Percentiles rank a stretch among this genome's conserved stretches.
phyloP scores from a whole-genome alignment of 257 asterid genomes.

The Paulownia fortunei region DNA sequence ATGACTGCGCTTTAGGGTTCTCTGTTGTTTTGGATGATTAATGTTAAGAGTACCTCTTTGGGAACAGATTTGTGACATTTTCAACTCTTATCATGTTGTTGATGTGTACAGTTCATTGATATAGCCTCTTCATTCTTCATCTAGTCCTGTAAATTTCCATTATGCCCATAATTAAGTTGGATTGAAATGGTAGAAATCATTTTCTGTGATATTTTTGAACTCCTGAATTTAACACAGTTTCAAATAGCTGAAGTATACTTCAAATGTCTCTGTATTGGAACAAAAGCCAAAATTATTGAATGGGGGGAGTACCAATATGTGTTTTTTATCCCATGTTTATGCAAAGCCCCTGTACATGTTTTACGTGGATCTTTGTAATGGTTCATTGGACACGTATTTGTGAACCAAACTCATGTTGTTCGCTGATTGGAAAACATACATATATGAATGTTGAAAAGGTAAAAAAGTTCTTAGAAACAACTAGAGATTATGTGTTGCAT shows the following conservation, averaged over 20 bases:
- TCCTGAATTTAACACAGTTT: background rate
- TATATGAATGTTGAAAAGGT: background rate
- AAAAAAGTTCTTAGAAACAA: background rate
- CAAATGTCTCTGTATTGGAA: background rate
- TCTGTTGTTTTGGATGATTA: conserved; percentile 16
- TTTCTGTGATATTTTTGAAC: background rate
- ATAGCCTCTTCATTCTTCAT: background rate
- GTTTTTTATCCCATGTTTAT: background rate
- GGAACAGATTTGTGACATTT: background rate
- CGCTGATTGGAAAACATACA: background rate
- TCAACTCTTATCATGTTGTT: background rate
- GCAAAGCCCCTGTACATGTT: background rate
- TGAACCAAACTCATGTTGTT: background rate
- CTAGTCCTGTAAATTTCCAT: background rate
- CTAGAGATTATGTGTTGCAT: background rate
- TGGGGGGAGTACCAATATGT: background rate
- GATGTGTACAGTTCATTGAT: background rate
- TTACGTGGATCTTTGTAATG: background rate
- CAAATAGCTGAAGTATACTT: background rate
- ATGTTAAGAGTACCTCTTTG: background rate
- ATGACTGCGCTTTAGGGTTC: background rate
- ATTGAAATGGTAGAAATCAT: background rate
- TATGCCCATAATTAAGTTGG: background rate
- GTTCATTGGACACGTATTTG: background rate
- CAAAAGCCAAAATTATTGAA: background rate